Conservation (phyloP, 371 early-diverging fungal genomes). For the Syncephalastrum sp. region DNA sequence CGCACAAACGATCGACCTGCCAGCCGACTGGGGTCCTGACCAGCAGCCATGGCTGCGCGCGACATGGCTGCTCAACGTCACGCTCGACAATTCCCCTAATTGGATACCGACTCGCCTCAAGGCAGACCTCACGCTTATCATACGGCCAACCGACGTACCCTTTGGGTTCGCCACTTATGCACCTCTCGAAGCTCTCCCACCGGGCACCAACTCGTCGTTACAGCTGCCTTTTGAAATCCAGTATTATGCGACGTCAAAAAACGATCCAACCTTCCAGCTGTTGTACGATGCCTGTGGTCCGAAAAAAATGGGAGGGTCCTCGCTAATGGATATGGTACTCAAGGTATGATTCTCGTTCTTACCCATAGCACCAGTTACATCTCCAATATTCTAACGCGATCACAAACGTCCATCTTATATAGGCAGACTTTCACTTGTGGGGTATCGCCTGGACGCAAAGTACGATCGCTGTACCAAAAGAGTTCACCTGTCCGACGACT, state of each 20-base stretch:
- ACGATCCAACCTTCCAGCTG: constrained; percentile 24
- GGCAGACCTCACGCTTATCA: constrained; percentile 10
- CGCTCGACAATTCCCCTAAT: constrained; percentile 28
- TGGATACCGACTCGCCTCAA: constrained; percentile 29
- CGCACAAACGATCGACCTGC: not conserved
- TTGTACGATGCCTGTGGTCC: constrained; percentile 32
- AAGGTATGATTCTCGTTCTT: too few relatives aligned
- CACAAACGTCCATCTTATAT: too few relatives aligned
- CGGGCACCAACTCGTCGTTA: constrained; percentile 7
- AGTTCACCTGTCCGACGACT: not conserved
- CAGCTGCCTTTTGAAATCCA: constrained; percentile 15
- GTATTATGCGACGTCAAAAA: constrained; percentile 13
- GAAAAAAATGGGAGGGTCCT: constrained; percentile 19
- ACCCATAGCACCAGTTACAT: too few relatives aligned
- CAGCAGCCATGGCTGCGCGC: constrained; percentile 17
- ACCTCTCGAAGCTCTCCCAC: constrained; percentile 1
- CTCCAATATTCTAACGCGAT: too few relatives aligned
- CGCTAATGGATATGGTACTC: constrained; percentile 1
- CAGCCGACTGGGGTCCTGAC: constrained; percentile 25
- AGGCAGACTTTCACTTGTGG: constrained; percentile 10
- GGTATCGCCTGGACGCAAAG: constrained; percentile 15
- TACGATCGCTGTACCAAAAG: not conserved
- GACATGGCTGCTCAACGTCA: constrained; percentile 29
- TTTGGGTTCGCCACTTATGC: too few relatives aligned
- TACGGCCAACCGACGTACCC: constrained; percentile 2